Conservation (phyloP, 1,284 basidiomycete genomes). For the Moesziomyces parantarcticus region DNA sequence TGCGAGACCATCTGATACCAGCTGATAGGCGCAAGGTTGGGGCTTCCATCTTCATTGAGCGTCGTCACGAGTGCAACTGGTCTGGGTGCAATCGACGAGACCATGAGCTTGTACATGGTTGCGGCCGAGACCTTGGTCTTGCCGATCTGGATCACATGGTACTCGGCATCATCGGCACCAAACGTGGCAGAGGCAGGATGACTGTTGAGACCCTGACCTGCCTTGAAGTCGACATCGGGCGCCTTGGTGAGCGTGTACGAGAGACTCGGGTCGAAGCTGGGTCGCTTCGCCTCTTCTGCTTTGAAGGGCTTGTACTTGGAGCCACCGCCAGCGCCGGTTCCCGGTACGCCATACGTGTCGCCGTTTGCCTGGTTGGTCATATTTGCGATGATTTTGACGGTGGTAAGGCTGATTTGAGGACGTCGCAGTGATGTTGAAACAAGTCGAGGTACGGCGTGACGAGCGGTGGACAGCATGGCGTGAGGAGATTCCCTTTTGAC, state of each 20-base stretch:
- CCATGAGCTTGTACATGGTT: slow-evolving; percentile 57
- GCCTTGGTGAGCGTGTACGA: slow-evolving; percentile 45
- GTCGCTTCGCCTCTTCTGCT: slow-evolving; percentile 33
- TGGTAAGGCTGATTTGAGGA: too few relatives aligned
- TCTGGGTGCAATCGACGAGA: slow-evolving; percentile 54
- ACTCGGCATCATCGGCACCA: slow-evolving; percentile 37
- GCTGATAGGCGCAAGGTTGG: slow-evolving; percentile 55
- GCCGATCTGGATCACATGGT: slow-evolving; percentile 48
- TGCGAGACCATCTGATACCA: slow-evolving; percentile 63
- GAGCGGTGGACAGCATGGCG: too few relatives aligned
- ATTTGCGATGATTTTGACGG: not conserved
- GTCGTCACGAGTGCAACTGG: slow-evolving; percentile 59
- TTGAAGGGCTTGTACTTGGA: slow-evolving; percentile 50
- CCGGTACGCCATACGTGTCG: slow-evolving; percentile 41
- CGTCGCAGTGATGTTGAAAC: too few relatives aligned
- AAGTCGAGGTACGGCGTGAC: too few relatives aligned
- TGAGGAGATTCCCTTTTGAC: too few relatives aligned
- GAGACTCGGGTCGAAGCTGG: slow-evolving; percentile 25
- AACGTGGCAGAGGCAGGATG: slow-evolving; percentile 27
- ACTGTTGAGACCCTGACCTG: slow-evolving; percentile 52
- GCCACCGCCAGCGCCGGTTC: slow-evolving; percentile 34
- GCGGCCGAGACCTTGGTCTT: slow-evolving; percentile 43
- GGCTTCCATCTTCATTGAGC: slow-evolving; percentile 42
- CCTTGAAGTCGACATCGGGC: slow-evolving; percentile 36
- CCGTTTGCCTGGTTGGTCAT: slow-evolving; percentile 20